A percentile compares a stretch with the other conserved stretches of the same genome.
Evolutionary conservation across 1,284 basidiomycete species (phyloP).

Genomic region (Puccinia novopanici): DNA sequence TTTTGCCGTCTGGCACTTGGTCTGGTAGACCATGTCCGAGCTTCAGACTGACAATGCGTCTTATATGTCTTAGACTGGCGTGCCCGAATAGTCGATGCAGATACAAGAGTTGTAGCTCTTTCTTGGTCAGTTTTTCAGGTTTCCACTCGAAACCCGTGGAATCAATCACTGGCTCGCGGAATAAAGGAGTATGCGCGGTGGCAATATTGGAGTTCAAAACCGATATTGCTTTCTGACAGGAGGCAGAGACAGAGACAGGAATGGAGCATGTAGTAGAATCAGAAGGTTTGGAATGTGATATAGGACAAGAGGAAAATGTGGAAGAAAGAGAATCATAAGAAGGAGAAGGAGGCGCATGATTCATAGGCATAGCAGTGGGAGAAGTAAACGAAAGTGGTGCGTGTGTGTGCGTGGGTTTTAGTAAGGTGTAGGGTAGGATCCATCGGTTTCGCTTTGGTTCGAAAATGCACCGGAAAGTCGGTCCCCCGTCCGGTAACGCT

Average conservation of each 20-base stretch:
- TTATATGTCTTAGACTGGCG: neutral
- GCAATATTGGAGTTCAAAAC: neutral
- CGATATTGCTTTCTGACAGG: neutral
- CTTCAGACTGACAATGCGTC: neutral
- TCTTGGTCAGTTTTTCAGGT: neutral
- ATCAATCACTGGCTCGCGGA: neutral
- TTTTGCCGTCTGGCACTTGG: neutral
- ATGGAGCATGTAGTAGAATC: no score
- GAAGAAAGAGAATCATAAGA: neutral
- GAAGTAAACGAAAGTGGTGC: neutral
- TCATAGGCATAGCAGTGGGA: neutral
- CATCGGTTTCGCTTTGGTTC: neutral
- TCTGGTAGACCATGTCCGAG: neutral
- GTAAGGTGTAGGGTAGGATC: neutral
- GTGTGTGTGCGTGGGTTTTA: neutral
- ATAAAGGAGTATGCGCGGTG: neutral
- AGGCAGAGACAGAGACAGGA: neutral
- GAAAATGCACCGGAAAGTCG: neutral
- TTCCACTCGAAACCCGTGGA: neutral
- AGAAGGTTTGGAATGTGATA: no score
- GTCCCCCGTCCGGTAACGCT: neutral
- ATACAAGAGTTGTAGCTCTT: neutral
- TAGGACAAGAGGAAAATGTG: no score
- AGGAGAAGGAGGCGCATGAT: neutral
- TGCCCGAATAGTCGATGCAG: constrained; percentile 1